phyloP scores from a whole-genome alignment of 2,329 filamentous ascomycete genomes.

The Claviceps arundinis region DNA sequence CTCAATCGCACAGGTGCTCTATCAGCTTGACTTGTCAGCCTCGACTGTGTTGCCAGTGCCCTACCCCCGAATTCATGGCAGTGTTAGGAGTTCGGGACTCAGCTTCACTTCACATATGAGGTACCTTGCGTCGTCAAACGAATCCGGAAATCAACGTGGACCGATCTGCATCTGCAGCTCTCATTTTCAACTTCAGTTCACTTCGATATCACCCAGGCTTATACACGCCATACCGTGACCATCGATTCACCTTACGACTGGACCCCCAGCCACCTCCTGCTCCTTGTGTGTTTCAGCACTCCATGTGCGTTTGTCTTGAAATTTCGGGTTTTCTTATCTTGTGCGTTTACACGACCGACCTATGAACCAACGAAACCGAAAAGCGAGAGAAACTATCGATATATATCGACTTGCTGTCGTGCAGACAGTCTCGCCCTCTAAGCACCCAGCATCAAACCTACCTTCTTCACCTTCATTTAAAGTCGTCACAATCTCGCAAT shows the following conservation, averaged over 20 bases:
- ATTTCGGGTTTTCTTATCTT: too few species aligned
- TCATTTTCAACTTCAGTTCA: constrained; percentile 8
- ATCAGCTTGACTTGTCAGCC: not conserved
- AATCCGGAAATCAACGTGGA: not conserved
- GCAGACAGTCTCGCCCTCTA: not conserved
- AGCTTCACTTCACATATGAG: not conserved
- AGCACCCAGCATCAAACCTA: not conserved
- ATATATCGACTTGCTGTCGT: not conserved
- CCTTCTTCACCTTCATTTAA: not conserved
- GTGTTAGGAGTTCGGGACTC: not conserved
- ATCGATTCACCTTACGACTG: not conserved
- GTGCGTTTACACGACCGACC: too few species aligned
- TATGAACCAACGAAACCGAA: too few species aligned
- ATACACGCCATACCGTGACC: not conserved
- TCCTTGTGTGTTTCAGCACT: not conserved
- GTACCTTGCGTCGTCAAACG: constrained; percentile 2
- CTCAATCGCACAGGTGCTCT: not conserved
- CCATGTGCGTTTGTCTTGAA: not conserved
- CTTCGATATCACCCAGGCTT: constrained; percentile 7
- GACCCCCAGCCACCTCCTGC: not conserved
- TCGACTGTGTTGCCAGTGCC: not conserved
- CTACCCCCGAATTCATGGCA: too few species aligned
- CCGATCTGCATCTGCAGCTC: constrained; percentile 1
- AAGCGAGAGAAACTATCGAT: too few species aligned
- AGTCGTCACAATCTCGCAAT: constrained; percentile 8